These are phyloP conservation scores for Quercus ilex DNA, from an alignment of 306 rosid genomes.

Conservation along the genomic window DNA sequence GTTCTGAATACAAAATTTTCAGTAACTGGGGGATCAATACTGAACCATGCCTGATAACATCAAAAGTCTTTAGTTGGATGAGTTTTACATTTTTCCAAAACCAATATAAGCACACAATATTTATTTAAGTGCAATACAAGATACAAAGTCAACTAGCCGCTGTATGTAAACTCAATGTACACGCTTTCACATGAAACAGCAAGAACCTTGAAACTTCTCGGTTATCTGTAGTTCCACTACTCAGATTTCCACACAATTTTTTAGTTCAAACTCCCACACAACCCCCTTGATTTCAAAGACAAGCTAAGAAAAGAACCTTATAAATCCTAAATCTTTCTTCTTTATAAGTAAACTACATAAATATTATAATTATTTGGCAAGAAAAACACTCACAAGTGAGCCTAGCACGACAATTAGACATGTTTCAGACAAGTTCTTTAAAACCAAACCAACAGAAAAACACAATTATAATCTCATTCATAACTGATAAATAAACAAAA, in stretches of 20 bases:
- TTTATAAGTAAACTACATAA: no score
- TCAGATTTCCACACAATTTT: neutral
- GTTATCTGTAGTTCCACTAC: neutral
- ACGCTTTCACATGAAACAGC: neutral
- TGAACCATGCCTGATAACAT: constrained; percentile 20
- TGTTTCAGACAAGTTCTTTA: constrained; percentile 3
- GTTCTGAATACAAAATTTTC: neutral
- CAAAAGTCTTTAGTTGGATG: constrained; percentile 7
- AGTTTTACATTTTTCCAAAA: neutral
- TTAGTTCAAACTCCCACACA: neutral
- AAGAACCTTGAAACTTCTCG: neutral
- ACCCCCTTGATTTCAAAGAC: neutral
- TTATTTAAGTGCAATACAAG: neutral
- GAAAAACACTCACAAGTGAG: neutral
- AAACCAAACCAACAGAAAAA: constrained; percentile 20
- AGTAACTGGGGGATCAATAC: neutral
- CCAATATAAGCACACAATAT: neutral
- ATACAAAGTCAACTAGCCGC: neutral
- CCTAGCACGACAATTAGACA: constrained; percentile 15
- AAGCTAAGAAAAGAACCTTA: neutral
- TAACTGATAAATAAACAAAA: no score
- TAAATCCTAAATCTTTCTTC: neutral
- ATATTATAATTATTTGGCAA: neutral
- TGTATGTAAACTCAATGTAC: neutral
- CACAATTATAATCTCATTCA: constrained; percentile 1